Evolutionary conservation across 768 basidiomycete genomes (phyloP).

Genomic region (Xerocomellus amylosporus): DNA sequence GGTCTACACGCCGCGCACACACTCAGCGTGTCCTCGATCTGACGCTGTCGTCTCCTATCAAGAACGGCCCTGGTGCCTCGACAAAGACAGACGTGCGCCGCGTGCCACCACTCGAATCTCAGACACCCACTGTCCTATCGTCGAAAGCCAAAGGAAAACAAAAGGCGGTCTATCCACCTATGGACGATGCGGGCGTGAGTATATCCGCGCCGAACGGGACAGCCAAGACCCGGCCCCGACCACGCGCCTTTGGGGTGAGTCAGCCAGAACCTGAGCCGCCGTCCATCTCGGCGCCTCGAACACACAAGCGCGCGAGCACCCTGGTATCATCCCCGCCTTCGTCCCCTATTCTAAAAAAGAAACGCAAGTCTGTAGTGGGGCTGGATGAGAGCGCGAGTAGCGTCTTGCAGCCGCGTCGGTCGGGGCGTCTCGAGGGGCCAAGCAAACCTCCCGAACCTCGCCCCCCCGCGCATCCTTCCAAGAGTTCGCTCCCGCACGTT

Average conservation of each 20-base stretch:
- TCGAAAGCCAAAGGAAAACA: conserved; percentile 34
- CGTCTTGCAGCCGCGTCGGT: conserved; percentile 14
- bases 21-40: conserved; percentile 51
- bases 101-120: conserved; percentile 3
- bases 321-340: conserved; percentile 17
- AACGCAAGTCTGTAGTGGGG: conserved; percentile 19
- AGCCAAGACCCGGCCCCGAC: conserved; percentile 6
- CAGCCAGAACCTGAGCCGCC: conserved; percentile 6
- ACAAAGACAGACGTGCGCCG: conserved; percentile 13
- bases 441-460: conserved; percentile 10
- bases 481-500: background rate
- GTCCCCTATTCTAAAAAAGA: conserved; percentile 26
- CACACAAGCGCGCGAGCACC: conserved; percentile 30
- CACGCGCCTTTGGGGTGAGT: background rate
- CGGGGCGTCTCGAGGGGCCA: conserved; percentile 18
- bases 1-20: conserved; percentile 59
- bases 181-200: conserved; percentile 6
- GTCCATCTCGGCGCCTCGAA: conserved; percentile 7
- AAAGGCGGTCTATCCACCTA: conserved; percentile 21
- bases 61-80: conserved; percentile 4
- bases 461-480: background rate
- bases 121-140: conserved; percentile 13
- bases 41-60: conserved; percentile 26
- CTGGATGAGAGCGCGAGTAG: conserved; percentile 4
- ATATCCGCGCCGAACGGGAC: conserved; percentile 16